phyloP scores from a whole-genome alignment of 768 basidiomycete species.

The Russula sp. region DNA sequence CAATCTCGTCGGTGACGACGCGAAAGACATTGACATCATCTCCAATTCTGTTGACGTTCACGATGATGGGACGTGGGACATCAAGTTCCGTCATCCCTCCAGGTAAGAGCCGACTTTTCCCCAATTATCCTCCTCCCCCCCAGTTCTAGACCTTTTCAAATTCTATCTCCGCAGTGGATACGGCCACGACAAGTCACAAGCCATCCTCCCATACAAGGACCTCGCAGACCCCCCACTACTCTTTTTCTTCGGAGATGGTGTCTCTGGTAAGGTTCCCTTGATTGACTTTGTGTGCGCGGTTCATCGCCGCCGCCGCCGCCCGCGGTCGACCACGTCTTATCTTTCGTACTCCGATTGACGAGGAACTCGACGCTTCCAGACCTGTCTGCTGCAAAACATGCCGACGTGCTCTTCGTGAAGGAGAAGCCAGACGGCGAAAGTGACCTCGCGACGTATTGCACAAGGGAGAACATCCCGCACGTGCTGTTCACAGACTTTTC shows the following conservation, averaged over 20 bases:
- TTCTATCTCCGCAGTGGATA: constrained; percentile 46
- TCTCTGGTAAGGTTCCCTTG: constrained; percentile 56
- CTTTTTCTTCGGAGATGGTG: constrained; percentile 98
- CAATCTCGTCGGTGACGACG: constrained; percentile 67
- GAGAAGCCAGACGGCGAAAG: constrained; percentile 70
- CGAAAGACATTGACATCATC: constrained; percentile 79
- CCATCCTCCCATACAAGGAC: constrained; percentile 84
- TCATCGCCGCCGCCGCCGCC: neutral
- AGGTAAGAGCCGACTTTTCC: constrained; percentile 39
- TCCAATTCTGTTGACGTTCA: constrained; percentile 79
- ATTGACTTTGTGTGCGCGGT: neutral
- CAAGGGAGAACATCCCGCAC: constrained; percentile 68
- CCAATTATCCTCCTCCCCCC: neutral
- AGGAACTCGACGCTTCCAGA: constrained; percentile 38
- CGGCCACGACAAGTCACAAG: constrained; percentile 95
- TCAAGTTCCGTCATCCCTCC: constrained; percentile 83
- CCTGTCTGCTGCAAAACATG: constrained; percentile 86
- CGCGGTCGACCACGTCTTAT: neutral
- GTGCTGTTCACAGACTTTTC: constrained; percentile 70
- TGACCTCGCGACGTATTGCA: constrained; percentile 81
- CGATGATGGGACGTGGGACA: constrained; percentile 65
- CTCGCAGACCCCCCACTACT: constrained; percentile 65
- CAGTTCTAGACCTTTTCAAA: neutral
- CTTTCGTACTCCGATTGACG: neutral
- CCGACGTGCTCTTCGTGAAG: constrained; percentile 95